A percentile compares a stretch with the other conserved stretches of the same genome.
phyloP scores from a whole-genome alignment of 2,329 filamentous ascomycete species.

The Myotisia sp. region DNA sequence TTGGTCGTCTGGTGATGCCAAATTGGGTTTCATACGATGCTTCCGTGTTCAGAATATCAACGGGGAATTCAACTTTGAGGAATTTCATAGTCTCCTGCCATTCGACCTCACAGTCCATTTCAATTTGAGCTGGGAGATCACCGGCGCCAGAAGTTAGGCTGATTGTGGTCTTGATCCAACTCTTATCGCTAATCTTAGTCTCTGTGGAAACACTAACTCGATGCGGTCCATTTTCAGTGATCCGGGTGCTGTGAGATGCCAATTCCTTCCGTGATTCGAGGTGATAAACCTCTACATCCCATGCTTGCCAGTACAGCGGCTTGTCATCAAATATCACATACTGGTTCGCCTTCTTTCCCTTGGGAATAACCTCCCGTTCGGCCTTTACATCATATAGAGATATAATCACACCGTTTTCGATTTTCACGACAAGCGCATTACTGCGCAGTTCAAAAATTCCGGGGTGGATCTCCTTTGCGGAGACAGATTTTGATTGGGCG shows the following conservation, averaged over 20 bases:
- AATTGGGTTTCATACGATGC: conserved; percentile 93
- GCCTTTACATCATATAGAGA: conserved; percentile 65
- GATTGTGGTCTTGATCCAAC: conserved; percentile 75
- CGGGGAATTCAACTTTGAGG: conserved; percentile 95
- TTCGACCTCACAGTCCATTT: conserved; percentile 75
- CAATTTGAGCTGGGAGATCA: conserved; percentile 54
- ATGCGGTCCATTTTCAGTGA: conserved; percentile 58
- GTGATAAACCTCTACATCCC: conserved; percentile 96
- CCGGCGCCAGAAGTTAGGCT: conserved; percentile 57
- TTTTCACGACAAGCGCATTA: conserved; percentile 55
- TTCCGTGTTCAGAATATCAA: conserved; percentile 78
- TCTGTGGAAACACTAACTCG: conserved; percentile 69
- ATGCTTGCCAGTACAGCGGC: conserved; percentile 91
- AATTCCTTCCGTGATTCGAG: conserved; percentile 73
- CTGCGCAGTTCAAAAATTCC: conserved; percentile 70
- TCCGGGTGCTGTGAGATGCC: conserved; percentile 49
- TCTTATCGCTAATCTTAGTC: conserved; percentile 74
- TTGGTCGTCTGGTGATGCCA: conserved; percentile 74
- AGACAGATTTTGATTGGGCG: conserved; percentile 22
- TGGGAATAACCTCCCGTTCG: conserved; percentile 62
- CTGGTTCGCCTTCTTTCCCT: conserved; percentile 66
- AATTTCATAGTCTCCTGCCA: conserved; percentile 97
- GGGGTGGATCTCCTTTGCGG: conserved; percentile 37
- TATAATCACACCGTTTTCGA: conserved; percentile 63
- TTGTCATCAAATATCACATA: conserved; percentile 95